phyloP scores from a whole-genome alignment of 2,329 filamentous ascomycete genomes.

The Stemphylium vesicarium region DNA sequence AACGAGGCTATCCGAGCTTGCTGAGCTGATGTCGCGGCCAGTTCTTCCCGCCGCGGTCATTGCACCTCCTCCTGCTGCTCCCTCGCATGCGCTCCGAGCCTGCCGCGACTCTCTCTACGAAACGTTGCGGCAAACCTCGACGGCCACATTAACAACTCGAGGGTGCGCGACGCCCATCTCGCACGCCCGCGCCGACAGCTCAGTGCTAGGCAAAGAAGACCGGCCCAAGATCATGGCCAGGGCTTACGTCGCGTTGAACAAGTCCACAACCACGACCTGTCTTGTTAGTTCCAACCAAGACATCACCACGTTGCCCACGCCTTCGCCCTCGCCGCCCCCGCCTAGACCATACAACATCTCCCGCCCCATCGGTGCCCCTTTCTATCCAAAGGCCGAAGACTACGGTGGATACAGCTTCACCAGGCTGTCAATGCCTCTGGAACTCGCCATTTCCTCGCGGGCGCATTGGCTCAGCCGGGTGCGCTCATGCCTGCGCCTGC shows the following conservation, averaged over 20 bases:
- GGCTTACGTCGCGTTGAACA: slow-evolving; percentile 24
- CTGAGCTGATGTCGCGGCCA: slow-evolving; percentile 4
- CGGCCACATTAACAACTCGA: slow-evolving; percentile 7
- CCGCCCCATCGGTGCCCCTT: slow-evolving; percentile 25
- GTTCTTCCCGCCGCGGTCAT: slow-evolving; percentile 13
- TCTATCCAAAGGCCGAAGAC: slow-evolving; percentile 26
- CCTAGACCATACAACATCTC: slow-evolving; percentile 24
- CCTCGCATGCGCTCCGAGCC: slow-evolving; percentile 9
- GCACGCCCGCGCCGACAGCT: slow-evolving; percentile 16
- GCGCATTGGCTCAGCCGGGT: slow-evolving; percentile 46
- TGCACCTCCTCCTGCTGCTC: slow-evolving; percentile 1
- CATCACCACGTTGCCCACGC: slow-evolving; percentile 6
- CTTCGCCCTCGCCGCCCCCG: slow-evolving; percentile 21
- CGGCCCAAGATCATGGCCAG: slow-evolving; percentile 28
- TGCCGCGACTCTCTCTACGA: slow-evolving; percentile 5
- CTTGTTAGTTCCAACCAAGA: slow-evolving; percentile 14
- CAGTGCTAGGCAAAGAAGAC: slow-evolving; percentile 9
- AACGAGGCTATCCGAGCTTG: too few relatives aligned
- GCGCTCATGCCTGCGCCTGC: slow-evolving; percentile 45
- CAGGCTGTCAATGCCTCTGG: slow-evolving; percentile 35
- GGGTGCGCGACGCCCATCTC: slow-evolving; percentile 12
- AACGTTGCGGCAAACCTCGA: slow-evolving; percentile 7
- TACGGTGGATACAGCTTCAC: slow-evolving; percentile 22
- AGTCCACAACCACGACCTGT: slow-evolving; percentile 23
- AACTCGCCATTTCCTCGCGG: slow-evolving; percentile 33